Conservation (phyloP, 768 basidiomycete species). For the Gymnopilus junonius region DNA sequence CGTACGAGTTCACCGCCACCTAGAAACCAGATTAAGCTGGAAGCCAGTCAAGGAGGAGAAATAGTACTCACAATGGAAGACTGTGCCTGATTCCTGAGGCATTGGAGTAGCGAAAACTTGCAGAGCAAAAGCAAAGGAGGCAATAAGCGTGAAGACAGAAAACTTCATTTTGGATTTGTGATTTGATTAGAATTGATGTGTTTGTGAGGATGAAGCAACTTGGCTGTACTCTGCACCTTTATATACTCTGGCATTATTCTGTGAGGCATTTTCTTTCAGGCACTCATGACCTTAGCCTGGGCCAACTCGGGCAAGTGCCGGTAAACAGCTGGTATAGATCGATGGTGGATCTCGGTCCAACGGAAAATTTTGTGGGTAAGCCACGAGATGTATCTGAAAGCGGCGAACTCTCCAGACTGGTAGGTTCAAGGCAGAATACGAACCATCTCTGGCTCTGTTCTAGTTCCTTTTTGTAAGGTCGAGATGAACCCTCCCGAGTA, state of each 20-base stretch:
- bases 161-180: slow-evolving; percentile 11
- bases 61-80: slow-evolving; percentile 6
- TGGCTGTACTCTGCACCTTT: not conserved
- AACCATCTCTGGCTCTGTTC: no score
- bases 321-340: not conserved
- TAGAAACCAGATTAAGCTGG: not conserved
- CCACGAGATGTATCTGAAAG: not conserved
- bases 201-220: not conserved
- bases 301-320: not conserved
- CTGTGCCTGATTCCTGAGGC: slow-evolving; percentile 1
- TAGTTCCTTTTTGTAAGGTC: no score
- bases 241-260: no score
- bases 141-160: slow-evolving; percentile 2
- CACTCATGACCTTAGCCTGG: not conserved
- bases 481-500: no score
- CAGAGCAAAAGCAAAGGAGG: not conserved
- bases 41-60: not conserved
- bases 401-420: no score
- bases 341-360: not conserved
- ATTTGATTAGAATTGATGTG: not conserved
- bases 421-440: no score
- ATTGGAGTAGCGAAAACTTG: slow-evolving; percentile 14
- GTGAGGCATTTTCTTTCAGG: not conserved
- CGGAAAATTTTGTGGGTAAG: not conserved
- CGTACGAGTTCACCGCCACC: slow-evolving; percentile 13